phyloP scores from a whole-genome alignment of 768 basidiomycete genomes.

The Hortiboletus flavorubellus region DNA sequence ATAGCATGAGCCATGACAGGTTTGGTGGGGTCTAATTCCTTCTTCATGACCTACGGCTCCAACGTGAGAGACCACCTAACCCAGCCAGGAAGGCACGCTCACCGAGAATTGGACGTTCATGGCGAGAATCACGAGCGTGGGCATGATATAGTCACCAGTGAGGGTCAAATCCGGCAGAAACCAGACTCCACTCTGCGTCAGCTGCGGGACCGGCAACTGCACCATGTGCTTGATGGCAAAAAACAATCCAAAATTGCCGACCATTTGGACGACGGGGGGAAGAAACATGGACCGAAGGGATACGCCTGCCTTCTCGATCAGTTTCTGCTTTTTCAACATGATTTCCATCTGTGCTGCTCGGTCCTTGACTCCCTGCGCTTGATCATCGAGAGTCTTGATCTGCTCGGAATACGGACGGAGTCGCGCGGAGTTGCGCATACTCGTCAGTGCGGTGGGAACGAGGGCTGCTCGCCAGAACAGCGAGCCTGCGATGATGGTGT shows the following conservation, averaged over 20 bases:
- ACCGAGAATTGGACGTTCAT: conserved; percentile 74
- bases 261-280: conserved; percentile 64
- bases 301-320: conserved; percentile 67
- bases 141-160: conserved; percentile 78
- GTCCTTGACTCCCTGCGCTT: conserved; percentile 36
- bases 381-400: conserved; percentile 51
- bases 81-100: conserved; percentile 23
- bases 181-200: conserved; percentile 70
- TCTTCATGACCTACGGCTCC: conserved; percentile 39
- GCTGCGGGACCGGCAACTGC: conserved; percentile 65
- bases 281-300: conserved; percentile 53
- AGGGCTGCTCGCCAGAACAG: conserved; percentile 57
- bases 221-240: conserved; percentile 75
- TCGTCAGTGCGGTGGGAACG: conserved; percentile 57
- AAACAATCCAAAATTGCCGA: conserved; percentile 79
- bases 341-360: conserved; percentile 39
- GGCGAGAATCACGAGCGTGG: conserved; percentile 50
- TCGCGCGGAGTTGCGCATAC: conserved; percentile 51
- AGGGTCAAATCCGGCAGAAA: conserved; percentile 76
- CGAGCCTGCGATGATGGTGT: conserved; percentile 69
- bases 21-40: conserved; percentile 51
- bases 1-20: conserved; percentile 63
- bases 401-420: conserved; percentile 39
- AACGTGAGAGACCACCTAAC: not conserved
- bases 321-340: conserved; percentile 42